These are phyloP conservation scores for Yarrowia yakushimensis DNA, from an alignment of 805 yeast genomes.

Conservation along the genomic window DNA sequence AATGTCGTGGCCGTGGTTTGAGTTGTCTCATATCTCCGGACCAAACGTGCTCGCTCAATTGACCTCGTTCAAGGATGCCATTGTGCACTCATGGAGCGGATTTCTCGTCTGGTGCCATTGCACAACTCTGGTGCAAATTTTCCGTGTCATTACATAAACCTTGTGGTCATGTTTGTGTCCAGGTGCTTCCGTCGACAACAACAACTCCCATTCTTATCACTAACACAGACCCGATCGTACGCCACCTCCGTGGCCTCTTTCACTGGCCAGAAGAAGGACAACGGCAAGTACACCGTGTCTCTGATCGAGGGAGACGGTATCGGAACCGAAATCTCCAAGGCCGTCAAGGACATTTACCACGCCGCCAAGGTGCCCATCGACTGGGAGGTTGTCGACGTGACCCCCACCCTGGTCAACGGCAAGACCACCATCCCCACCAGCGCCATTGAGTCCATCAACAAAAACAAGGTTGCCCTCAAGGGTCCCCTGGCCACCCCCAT, in stretches of 20 bases:
- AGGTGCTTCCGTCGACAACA: too few species aligned
- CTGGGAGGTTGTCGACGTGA: slow-evolving; percentile 96
- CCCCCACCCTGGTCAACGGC: slow-evolving; percentile 88
- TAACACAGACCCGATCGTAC: slow-evolving; percentile 30
- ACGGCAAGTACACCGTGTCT: slow-evolving; percentile 87
- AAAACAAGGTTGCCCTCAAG: slow-evolving; percentile 90
- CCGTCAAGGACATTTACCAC: slow-evolving; percentile 86
- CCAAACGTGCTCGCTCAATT: too few species aligned
- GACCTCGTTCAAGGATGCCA: not conserved
- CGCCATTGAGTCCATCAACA: slow-evolving; percentile 89
- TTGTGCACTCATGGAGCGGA: too few species aligned
- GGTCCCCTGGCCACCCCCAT: slow-evolving; percentile 99
- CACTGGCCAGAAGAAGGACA: slow-evolving; percentile 42
- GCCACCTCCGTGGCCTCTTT: slow-evolving; percentile 42
- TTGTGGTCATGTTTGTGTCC: too few species aligned
- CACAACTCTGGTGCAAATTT: too few species aligned
- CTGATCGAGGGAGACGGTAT: slow-evolving; percentile 99
- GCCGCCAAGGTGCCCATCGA: slow-evolving; percentile 96
- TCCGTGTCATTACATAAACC: too few species aligned
- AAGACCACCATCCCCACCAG: slow-evolving; percentile 88
- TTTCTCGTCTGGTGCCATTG: too few species aligned
- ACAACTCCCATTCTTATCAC: too few species aligned
- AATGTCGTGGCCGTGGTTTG: too few species aligned
- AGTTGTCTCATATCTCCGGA: too few species aligned
- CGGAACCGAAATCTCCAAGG: slow-evolving; percentile 90